A percentile compares a stretch with the other conserved stretches of the same genome.
Conservation (phyloP, 139 green algal genomes). For the Spirogloea muscicola region DNA sequence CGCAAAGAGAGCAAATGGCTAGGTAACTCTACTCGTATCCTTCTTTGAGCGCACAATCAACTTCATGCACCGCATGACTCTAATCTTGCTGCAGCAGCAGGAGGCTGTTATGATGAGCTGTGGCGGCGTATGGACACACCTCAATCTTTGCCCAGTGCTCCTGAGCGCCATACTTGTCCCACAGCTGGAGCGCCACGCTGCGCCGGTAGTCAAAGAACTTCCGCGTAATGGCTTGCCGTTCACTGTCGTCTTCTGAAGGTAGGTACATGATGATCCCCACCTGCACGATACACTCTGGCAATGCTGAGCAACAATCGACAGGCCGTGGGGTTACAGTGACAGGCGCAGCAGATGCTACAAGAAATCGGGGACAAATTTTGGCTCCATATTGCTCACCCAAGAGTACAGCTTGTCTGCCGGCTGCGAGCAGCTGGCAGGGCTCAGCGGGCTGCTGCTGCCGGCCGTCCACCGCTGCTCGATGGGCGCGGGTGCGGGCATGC, state of each 20-base stretch:
- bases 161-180: conserved; percentile 62
- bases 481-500: conserved; percentile 75
- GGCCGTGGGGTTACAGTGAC: background rate
- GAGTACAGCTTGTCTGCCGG: background rate
- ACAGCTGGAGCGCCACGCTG: conserved; percentile 61
- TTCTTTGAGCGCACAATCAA: too few relatives aligned
- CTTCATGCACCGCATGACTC: too few relatives aligned
- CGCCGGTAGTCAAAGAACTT: conserved; percentile 73
- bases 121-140: conserved; percentile 34
- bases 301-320: background rate
- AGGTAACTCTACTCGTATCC: too few relatives aligned
- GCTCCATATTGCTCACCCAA: too few relatives aligned
- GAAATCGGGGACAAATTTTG: background rate
- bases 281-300: conserved; percentile 50
- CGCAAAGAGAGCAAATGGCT: too few relatives aligned
- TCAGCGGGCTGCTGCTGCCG: conserved; percentile 64
- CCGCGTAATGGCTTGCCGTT: conserved; percentile 66
- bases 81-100: too few relatives aligned
- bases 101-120: too few relatives aligned
- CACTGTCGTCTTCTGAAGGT: conserved; percentile 55
- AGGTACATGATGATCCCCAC: conserved; percentile 98
- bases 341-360: background rate
- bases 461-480: conserved; percentile 95
- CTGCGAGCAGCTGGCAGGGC: conserved; percentile 56
- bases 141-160: conserved; percentile 98